Evolutionary conservation across 164 flowering plant species (phyloP), one percentile per base, ranked within the genome.

Genomic region (Vitis vinifera): DNA sequence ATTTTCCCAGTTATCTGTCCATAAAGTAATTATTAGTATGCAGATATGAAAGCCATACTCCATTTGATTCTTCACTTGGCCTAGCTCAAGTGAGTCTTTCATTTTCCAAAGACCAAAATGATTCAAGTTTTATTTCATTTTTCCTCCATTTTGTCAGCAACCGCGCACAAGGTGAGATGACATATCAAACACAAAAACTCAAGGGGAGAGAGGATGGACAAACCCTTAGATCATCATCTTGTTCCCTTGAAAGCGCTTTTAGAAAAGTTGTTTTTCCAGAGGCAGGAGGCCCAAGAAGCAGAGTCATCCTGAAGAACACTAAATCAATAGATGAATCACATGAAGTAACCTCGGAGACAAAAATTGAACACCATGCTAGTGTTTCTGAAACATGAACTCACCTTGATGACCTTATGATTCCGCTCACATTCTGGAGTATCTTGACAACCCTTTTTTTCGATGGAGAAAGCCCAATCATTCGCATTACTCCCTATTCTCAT

Each of bases 401-500:
- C 90, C 92, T 85, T 49, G 90, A 82, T 65, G 92, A 86, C 68
- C 58, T 86, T 14, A 88, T 71, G 16, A 86, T 77, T 23, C 92
- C 92, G 63, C 79, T 79, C 11, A 79, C 81, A 30, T 85, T 82
- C 48, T 70, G 73, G 44, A 88, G 87, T 63, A 88, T 88, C 68
- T 83, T 82, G 67, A 83, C 72, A 17, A 75, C 67, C 65, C 78
- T 80, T 70, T 83, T 83, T 78, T 85, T 85, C 0, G 88, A 77
- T 47, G 81, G 83, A 23, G 79, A 73, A 51, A 86, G 86, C 59
- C 82, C 50, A 55, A 83, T 37, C 55, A 82, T 13, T 59, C 85
- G 84, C 23, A 86, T 78, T 58, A 80, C 51, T 29, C 64, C 78
- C 85, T 82, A 11, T 19, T 37, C 16, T 47, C 13, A 37, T 23